phyloP scores from a whole-genome alignment of 2,329 filamentous ascomycete species.

The Knoxdaviesia capensis region DNA sequence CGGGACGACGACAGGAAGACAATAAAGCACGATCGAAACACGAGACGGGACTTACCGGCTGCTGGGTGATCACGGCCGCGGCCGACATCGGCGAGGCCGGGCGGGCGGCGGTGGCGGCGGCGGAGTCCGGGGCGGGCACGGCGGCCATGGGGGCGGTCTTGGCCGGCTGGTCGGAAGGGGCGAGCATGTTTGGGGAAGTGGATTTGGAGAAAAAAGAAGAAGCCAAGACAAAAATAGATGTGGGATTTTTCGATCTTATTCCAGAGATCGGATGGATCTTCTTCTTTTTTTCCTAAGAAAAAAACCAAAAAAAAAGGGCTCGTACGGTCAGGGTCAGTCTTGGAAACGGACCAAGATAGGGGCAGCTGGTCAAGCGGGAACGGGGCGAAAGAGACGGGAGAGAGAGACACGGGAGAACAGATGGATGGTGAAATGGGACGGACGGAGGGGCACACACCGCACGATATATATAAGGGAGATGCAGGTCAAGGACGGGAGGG shows the following conservation, averaged over 20 bases:
- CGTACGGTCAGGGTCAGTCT: no score
- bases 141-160: conserved; percentile 1
- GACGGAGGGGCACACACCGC: no score
- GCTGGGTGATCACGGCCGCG: conserved; percentile 4
- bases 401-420: no score
- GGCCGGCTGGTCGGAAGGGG: neutral
- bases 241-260: neutral
- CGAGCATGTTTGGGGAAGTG: neutral
- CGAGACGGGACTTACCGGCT: conserved; percentile 6
- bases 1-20: no score
- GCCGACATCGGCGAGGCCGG: neutral
- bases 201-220: conserved; percentile 1
- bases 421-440: no score
- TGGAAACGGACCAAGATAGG: no score
- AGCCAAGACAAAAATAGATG: conserved; percentile 5
- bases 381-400: no score
- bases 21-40: no score
- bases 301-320: neutral
- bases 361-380: no score
- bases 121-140: neutral
- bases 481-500: no score
- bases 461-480: no score
- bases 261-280: no score
- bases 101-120: neutral
- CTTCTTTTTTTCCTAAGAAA: neutral